These are phyloP conservation scores for Aureobasidium sp. DNA, from an alignment of 2,329 filamentous ascomycete species.

Conservation along the genomic window DNA sequence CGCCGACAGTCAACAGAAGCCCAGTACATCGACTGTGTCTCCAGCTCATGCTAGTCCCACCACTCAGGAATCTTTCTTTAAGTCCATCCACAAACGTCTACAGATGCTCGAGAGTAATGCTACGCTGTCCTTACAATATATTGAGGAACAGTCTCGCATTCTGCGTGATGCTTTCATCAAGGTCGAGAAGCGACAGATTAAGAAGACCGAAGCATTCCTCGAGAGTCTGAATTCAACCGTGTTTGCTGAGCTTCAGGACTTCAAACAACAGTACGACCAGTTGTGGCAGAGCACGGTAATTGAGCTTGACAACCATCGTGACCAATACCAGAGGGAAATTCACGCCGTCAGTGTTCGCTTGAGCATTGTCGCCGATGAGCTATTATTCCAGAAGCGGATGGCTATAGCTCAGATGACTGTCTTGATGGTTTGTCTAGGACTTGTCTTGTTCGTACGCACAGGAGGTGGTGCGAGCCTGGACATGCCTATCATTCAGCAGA, in stretches of 20 bases:
- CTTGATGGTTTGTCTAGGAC: conserved; percentile 73
- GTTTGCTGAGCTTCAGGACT: conserved; percentile 65
- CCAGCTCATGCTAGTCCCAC: neutral
- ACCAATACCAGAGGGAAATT: conserved; percentile 75
- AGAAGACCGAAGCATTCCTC: conserved; percentile 75
- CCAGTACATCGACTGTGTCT: conserved; percentile 7
- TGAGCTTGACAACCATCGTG: conserved; percentile 79
- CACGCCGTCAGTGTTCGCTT: conserved; percentile 72
- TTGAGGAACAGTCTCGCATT: conserved; percentile 89
- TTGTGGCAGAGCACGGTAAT: conserved; percentile 94
- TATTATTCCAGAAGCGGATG: conserved; percentile 78
- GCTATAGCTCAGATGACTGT: conserved; percentile 85
- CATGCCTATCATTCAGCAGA: conserved; percentile 37
- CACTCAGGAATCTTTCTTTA: conserved; percentile 97
- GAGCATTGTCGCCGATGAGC: conserved; percentile 85
- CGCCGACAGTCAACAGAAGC: neutral
- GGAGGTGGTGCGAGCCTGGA: conserved; percentile 26
- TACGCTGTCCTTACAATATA: conserved; percentile 86
- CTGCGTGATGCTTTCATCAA: conserved; percentile 78
- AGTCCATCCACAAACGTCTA: conserved; percentile 86
- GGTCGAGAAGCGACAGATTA: conserved; percentile 77
- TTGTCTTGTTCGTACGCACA: conserved; percentile 64
- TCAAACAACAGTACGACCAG: conserved; percentile 84
- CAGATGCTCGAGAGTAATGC: conserved; percentile 88
- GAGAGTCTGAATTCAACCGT: conserved; percentile 82